phyloP scores from a whole-genome alignment of 257 asterid genomes.

The Galeopsis tetrahit region DNA sequence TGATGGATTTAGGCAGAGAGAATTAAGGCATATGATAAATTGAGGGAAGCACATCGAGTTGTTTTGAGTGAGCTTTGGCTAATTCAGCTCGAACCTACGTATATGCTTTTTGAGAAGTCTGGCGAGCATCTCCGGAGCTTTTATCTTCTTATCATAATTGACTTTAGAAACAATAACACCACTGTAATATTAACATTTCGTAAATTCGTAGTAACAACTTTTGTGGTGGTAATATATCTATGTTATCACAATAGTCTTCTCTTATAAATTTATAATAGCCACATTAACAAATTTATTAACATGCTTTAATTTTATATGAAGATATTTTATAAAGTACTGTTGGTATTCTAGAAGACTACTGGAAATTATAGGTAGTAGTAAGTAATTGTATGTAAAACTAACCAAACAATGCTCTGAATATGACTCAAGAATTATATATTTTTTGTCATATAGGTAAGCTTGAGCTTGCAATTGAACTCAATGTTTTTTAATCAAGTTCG shows the following conservation, averaged over 20 bases:
- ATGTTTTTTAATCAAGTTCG: neutral
- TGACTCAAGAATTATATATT: neutral
- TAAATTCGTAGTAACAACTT: neutral
- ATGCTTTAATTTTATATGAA: neutral
- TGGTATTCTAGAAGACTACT: neutral
- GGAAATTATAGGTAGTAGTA: neutral
- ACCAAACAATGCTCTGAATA: neutral
- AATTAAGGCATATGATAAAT: slow-evolving; percentile 1
- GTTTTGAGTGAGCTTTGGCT: slow-evolving; percentile 8
- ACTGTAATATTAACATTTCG: too few relatives aligned
- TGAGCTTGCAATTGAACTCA: neutral
- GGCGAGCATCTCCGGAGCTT: neutral
- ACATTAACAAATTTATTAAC: too few relatives aligned
- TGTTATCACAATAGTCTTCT: neutral
- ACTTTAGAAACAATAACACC: too few relatives aligned
- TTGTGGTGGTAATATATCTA: too few relatives aligned
- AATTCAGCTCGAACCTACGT: neutral
- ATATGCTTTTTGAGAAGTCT: neutral
- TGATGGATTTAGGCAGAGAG: neutral
- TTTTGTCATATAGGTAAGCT: neutral
- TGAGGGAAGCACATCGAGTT: neutral
- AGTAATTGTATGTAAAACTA: neutral
- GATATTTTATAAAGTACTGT: neutral
- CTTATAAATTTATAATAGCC: too few relatives aligned
- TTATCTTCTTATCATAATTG: neutral